Conservation (phyloP, 2,329 filamentous ascomycete genomes). For the Pseudogymnoascus sp. region DNA sequence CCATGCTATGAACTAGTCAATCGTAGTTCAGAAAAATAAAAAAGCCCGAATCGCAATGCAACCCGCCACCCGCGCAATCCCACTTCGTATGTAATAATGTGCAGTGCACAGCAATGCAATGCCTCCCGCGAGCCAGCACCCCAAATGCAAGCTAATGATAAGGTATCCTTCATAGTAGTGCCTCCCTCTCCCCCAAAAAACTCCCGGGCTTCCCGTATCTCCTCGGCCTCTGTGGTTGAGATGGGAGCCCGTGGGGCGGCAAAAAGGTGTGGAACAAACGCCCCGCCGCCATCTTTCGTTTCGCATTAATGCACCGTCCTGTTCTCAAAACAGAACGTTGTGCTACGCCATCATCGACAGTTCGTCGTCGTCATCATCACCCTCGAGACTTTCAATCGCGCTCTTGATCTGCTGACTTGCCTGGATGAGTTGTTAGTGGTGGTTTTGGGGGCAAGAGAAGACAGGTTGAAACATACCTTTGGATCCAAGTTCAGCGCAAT, state of each 20-base stretch:
- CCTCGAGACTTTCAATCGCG: constrained; percentile 85
- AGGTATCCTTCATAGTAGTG: constrained; percentile 1
- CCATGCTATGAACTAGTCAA: constrained; percentile 3
- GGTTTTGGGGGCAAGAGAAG: not conserved
- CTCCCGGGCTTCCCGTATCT: not conserved
- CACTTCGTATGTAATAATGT: constrained; percentile 3
- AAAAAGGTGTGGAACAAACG: constrained; percentile 1
- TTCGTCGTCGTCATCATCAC: constrained; percentile 61
- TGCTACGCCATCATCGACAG: constrained; percentile 42
- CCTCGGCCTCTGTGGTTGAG: not conserved
- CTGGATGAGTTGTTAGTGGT: constrained; percentile 38
- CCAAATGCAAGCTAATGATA: constrained; percentile 9
- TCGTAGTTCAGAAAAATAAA: constrained; percentile 6
- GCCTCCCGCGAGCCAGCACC: not conserved
- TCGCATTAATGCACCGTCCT: not conserved
- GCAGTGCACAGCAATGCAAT: constrained; percentile 5
- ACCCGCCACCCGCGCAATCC: not conserved
- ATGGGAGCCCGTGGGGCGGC: not conserved
- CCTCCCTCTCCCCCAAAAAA: not conserved
- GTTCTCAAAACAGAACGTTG: not conserved
- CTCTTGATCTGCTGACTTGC: constrained; percentile 92
- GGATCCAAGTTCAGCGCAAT: constrained; percentile 92
- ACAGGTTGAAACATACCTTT: constrained; percentile 56
- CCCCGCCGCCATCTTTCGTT: not conserved
- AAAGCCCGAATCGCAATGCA: not conserved